Percentiles rank a stretch among this genome's conserved stretches.
Evolutionary conservation across 1,284 basidiomycete genomes (phyloP).

Genomic region (Erythrobasidium hasegawianum): DNA sequence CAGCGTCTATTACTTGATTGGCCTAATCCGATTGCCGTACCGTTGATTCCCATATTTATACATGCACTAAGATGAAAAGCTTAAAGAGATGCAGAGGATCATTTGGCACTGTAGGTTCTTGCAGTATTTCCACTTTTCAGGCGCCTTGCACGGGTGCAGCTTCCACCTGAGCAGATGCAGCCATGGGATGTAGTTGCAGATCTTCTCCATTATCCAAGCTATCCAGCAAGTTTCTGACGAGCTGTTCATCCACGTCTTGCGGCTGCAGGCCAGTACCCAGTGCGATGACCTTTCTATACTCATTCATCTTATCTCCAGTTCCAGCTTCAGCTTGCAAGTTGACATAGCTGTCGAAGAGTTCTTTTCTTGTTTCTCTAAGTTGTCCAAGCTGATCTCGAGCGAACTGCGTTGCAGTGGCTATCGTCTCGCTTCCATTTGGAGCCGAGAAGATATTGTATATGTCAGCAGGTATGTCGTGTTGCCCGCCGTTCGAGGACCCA

Average conservation of each 20-base stretch:
- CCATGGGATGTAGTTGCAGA: neutral
- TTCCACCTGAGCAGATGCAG: neutral
- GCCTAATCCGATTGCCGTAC: no score
- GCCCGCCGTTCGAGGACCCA: conserved; percentile 44
- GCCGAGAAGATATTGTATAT: conserved; percentile 38
- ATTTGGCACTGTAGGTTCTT: no score
- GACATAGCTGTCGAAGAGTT: conserved; percentile 68
- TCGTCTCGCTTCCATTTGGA: conserved; percentile 53
- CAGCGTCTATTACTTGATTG: no score
- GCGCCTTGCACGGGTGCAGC: no score
- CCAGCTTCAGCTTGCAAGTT: conserved; percentile 80
- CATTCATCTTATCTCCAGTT: conserved; percentile 77
- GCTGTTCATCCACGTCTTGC: conserved; percentile 67
- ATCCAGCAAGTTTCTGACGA: conserved; percentile 26
- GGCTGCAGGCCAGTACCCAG: conserved; percentile 79
- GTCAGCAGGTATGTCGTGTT: conserved; percentile 50
- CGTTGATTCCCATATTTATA: no score
- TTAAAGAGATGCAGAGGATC: no score
- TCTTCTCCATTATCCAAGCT: conserved; percentile 32
- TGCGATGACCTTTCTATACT: conserved; percentile 81
- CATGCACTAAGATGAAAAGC: no score
- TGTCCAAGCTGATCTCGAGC: conserved; percentile 61
- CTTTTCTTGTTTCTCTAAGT: conserved; percentile 63
- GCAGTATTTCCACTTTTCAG: no score
- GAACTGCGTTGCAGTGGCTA: conserved; percentile 60